Base-by-base conservation (phyloP, 2,329 filamentous ascomycete genomes). In the Rutstroemia sp. region DNA sequence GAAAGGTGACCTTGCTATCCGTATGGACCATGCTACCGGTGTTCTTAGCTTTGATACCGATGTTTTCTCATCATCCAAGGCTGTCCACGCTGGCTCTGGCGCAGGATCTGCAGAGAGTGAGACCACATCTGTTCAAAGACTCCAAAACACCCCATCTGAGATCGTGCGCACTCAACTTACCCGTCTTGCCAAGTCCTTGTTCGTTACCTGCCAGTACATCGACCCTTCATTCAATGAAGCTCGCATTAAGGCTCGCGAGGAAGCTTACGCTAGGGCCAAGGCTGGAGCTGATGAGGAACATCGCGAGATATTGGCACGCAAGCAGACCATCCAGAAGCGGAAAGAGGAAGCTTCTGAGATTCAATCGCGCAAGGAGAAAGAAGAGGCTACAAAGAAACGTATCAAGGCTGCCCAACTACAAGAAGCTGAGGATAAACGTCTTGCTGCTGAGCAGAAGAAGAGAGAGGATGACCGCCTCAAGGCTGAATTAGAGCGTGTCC, bases 41-140 rank as follows among this genome's bases (percentile, higher is more conserved):
- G 89, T 96, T 50, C 83, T 99, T 59, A 96, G 91, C 72, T 99
- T 99, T 67, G 94, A 99, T 72, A 95, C 90, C 54, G 94, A 99
- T 72, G 91, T 99, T 63, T 97, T 99, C 79, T 96, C 94, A 38
- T 96, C 94, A 16, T 86, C 92, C 69, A 97, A 96, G 79, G 90
- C 92, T 63, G 82, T 90, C 59, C 90, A 95, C 73, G 80, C 88
- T 61, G 91, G 92, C 61, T 91, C 90, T 64, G 83, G 80, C 57
- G 85, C 89, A 60, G 92, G 92, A 59, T 96, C 92, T 55, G 89
- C 92, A 48, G 94, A 97, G 75, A 82, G 79, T 62, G 92, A 96
- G 70, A 80, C 82, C 55, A 86, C 87, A 67, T 88, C 88, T 51
- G 89, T 97, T 39, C 94, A 99, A 77, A 88, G 92, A 67, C 85